Percentiles rank a stretch among this genome's conserved stretches.
These are phyloP conservation scores for Angomonas desouzai DNA, from an alignment of 208 protist species.

Conservation along the genomic window DNA sequence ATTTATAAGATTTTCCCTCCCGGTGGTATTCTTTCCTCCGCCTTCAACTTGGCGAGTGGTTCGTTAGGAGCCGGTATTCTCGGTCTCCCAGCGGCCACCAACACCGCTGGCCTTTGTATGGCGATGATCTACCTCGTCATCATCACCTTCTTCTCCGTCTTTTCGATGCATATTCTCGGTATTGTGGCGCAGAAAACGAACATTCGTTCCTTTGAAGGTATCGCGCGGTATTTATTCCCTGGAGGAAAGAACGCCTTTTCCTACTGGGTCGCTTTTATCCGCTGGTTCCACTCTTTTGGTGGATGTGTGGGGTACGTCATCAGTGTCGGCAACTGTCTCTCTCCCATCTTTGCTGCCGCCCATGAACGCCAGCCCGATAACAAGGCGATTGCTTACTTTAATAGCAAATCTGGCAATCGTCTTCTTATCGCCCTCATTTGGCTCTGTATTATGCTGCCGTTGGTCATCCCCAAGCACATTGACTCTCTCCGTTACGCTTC, in stretches of 20 bases:
- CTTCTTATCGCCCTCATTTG: slow-evolving; percentile 25
- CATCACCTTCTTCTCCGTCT: slow-evolving; percentile 36
- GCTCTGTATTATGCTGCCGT: slow-evolving; percentile 47
- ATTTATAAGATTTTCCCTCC: slow-evolving; percentile 21
- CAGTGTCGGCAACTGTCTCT: slow-evolving; percentile 27
- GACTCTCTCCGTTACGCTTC: slow-evolving; percentile 68
- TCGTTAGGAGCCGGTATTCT: slow-evolving; percentile 44
- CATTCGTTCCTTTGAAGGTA: slow-evolving; percentile 37
- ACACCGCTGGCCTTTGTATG: slow-evolving; percentile 29
- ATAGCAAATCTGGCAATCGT: slow-evolving; percentile 17
- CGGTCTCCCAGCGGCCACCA: slow-evolving; percentile 31
- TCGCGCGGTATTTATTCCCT: slow-evolving; percentile 28
- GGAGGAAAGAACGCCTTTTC: slow-evolving; percentile 19
- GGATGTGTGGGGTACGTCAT: slow-evolving; percentile 35
- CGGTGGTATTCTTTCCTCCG: slow-evolving; percentile 26
- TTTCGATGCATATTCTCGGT: slow-evolving; percentile 40
- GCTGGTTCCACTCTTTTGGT: slow-evolving; percentile 28
- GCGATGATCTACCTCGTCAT: slow-evolving; percentile 26
- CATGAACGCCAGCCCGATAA: slow-evolving; percentile 14
- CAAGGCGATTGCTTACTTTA: slow-evolving; percentile 24
- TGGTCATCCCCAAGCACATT: slow-evolving; percentile 42
- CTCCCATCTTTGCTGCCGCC: slow-evolving; percentile 23
- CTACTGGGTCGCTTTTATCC: slow-evolving; percentile 34
- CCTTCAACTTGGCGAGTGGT: slow-evolving; percentile 31
- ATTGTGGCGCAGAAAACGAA: slow-evolving; percentile 27